Conservation (phyloP, 176 grass and related monocot genomes). For the Musa troglodytarum region DNA sequence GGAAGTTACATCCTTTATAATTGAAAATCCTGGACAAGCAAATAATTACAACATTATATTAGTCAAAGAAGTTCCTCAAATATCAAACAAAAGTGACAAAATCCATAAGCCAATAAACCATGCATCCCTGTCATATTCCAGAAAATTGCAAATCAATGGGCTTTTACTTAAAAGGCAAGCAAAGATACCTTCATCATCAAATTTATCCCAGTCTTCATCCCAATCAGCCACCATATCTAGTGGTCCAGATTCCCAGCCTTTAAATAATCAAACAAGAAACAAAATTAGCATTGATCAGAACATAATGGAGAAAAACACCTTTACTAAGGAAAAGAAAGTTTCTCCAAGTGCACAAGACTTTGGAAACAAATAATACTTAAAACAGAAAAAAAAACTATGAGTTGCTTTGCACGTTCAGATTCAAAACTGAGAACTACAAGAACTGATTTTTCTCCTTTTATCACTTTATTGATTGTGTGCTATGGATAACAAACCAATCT, state of each 20-base stretch:
- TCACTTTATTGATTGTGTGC: too few species aligned
- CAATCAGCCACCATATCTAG: constrained; percentile 66
- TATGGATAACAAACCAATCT: too few species aligned
- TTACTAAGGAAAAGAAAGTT: too few species aligned
- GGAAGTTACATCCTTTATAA: constrained; percentile 61
- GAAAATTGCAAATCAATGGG: not conserved
- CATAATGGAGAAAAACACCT: too few species aligned
- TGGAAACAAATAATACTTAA: too few species aligned
- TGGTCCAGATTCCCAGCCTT: constrained; percentile 85
- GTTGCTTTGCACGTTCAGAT: not conserved
- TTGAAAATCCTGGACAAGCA: constrained; percentile 55
- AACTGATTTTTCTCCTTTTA: too few species aligned
- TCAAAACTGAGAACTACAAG: too few species aligned
- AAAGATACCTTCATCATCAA: constrained; percentile 86
- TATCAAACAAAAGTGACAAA: not conserved
- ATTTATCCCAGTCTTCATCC: constrained; percentile 99
- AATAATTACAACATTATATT: not conserved
- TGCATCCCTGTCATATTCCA: not conserved
- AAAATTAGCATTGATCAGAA: not conserved
- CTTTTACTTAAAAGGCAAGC: not conserved
- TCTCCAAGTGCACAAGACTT: too few species aligned
- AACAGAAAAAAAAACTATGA: constrained; percentile 5
- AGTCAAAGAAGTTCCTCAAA: not conserved
- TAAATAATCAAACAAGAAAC: not conserved
- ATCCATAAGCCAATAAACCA: not conserved